A percentile compares a stretch with the other conserved stretches of the same genome.
phyloP scores from a whole-genome alignment of 192 early-diverging fungal genomes.

The Ambispora gerdemannii region DNA sequence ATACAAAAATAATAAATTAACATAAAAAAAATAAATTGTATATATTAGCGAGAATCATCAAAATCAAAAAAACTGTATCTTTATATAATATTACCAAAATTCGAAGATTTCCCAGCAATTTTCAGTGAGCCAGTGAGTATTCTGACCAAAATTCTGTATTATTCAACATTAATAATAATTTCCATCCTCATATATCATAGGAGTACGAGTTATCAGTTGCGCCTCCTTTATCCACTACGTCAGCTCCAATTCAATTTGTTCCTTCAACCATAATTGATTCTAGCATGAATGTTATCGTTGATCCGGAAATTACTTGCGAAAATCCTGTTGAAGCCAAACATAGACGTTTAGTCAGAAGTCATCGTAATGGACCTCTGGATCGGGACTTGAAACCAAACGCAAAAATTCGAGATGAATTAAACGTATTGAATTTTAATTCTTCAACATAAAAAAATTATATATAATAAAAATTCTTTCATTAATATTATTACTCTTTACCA shows the following conservation, averaged over 20 bases:
- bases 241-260: conserved; percentile 9
- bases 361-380: conserved; percentile 87
- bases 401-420: conserved; percentile 92
- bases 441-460: not conserved
- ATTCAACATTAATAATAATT: too few relatives aligned
- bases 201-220: conserved; percentile 51
- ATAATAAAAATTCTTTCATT: not conserved
- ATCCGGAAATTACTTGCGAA: conserved; percentile 85
- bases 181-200: too few relatives aligned
- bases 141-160: too few relatives aligned
- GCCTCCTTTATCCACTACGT: not conserved
- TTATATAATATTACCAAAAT: conserved; percentile 88
- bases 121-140: conserved; percentile 76
- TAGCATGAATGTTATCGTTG: conserved; percentile 50
- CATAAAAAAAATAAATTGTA: too few relatives aligned
- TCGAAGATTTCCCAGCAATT: conserved; percentile 91
- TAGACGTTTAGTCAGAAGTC: conserved; percentile 80
- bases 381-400: conserved; percentile 97
- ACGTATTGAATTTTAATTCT: conserved; percentile 55
- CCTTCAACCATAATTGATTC: conserved; percentile 25
- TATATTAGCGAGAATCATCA: conserved; percentile 48
- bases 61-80: conserved; percentile 66
- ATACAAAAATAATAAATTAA: too few relatives aligned
- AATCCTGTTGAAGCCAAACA: conserved; percentile 97
- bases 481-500: conserved; percentile 32